phyloP scores from a whole-genome alignment of 495 filamentous ascomycete genomes.

The Usnea hakonensis region DNA sequence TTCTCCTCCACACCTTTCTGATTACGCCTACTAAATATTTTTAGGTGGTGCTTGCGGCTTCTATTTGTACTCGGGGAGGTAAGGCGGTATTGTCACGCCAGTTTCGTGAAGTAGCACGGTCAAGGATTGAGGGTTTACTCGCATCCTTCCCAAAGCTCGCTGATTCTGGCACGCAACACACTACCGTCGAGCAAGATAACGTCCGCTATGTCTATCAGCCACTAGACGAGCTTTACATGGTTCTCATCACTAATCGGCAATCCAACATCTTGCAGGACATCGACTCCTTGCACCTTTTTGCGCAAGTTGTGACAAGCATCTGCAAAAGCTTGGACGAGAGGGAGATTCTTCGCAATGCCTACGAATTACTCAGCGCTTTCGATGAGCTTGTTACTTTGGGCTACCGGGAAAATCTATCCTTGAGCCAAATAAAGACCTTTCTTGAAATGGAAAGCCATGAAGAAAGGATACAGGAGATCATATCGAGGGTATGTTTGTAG shows the following conservation, averaged over 20 bases:
- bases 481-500: constrained; percentile 61
- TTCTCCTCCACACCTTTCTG: neutral
- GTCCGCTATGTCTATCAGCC: constrained; percentile 99
- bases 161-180: constrained; percentile 90
- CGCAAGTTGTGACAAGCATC: constrained; percentile 90
- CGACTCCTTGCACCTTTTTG: constrained; percentile 93
- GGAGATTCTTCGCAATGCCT: constrained; percentile 89
- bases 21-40: neutral
- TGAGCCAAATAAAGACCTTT: constrained; percentile 96
- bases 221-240: constrained; percentile 97
- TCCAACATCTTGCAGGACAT: constrained; percentile 99
- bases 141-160: constrained; percentile 96
- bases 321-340: constrained; percentile 94
- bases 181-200: constrained; percentile 97
- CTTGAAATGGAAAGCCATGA: constrained; percentile 98
- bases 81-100: constrained; percentile 95
- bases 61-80: constrained; percentile 95
- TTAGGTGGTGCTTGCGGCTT: constrained; percentile 95
- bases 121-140: constrained; percentile 89
- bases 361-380: constrained; percentile 89
- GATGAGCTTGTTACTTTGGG: constrained; percentile 93
- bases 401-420: constrained; percentile 89
- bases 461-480: constrained; percentile 96
- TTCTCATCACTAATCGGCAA: constrained; percentile 97
- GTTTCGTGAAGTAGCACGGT: constrained; percentile 92